Percentiles rank a stretch among this genome's conserved stretches.
Evolutionary conservation across 768 basidiomycete genomes (phyloP).

Genomic region (Lactifluus volemus): DNA sequence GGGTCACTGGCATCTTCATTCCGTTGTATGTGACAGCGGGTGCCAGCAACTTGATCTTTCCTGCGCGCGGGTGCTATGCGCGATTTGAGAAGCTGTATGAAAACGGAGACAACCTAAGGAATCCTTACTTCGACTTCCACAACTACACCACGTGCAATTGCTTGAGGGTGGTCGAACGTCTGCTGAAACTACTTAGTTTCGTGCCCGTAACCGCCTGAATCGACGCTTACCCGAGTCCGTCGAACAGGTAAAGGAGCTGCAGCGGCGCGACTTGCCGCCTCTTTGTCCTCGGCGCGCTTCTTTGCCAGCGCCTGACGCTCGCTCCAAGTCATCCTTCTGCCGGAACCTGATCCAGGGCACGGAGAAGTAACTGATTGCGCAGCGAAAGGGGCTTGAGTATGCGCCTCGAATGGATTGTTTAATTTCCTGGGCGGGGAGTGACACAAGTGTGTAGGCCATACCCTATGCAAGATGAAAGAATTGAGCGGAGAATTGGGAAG

Average conservation of each 20-base stretch:
- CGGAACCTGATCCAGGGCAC: conserved; percentile 26
- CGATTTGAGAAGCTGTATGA: neutral
- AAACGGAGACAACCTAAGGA: neutral
- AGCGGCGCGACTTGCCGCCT: conserved; percentile 46
- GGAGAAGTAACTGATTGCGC: conserved; percentile 26
- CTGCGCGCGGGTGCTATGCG: conserved; percentile 31
- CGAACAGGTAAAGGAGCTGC: conserved; percentile 58
- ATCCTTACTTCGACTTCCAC: conserved; percentile 68
- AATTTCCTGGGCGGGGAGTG: conserved; percentile 79
- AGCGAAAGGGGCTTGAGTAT: conserved; percentile 13
- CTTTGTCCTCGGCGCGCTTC: conserved; percentile 76
- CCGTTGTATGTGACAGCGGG: conserved; percentile 35
- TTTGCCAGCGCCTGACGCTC: conserved; percentile 87
- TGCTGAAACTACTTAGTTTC: conserved; percentile 32
- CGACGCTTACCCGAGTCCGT: conserved; percentile 63
- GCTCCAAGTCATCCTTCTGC: conserved; percentile 87
- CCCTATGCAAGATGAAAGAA: conserved; percentile 31
- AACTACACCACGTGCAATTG: conserved; percentile 62
- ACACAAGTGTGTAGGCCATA: conserved; percentile 83
- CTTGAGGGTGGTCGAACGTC: conserved; percentile 86
- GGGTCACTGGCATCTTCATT: conserved; percentile 28
- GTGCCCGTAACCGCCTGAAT: neutral
- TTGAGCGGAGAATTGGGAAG: neutral
- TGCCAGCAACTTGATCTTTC: conserved; percentile 33
- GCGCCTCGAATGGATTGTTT: conserved; percentile 68